Conservation (phyloP, 2,329 filamentous ascomycete genomes). For the Rhinocladiella similis region DNA sequence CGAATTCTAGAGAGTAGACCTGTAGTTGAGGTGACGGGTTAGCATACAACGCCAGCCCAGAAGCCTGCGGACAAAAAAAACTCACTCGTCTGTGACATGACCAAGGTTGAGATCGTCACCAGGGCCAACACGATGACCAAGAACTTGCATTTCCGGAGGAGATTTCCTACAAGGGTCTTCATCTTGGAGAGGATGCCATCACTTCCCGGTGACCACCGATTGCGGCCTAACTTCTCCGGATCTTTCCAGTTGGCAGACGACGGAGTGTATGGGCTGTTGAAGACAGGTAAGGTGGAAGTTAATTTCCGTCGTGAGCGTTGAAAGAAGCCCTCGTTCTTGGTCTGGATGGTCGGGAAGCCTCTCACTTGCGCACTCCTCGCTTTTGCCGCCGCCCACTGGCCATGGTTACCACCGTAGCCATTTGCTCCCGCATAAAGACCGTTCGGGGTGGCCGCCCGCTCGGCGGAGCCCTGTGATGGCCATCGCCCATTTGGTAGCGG, state of each 20-base stretch:
- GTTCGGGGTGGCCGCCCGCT: conserved; percentile 68
- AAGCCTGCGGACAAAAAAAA: not conserved
- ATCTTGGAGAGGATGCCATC: conserved; percentile 37
- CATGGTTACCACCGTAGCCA: conserved; percentile 53
- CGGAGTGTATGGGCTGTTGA: conserved; percentile 44
- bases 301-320: conserved; percentile 78
- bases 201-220: conserved; percentile 53
- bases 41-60: not conserved
- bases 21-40: conserved; percentile 31
- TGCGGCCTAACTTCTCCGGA: conserved; percentile 73
- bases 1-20: conserved; percentile 64
- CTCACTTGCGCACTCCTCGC: conserved; percentile 72
- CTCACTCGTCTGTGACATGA: conserved; percentile 28
- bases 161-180: conserved; percentile 43
- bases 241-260: conserved; percentile 59
- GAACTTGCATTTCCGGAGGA: conserved; percentile 64
- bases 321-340: conserved; percentile 83
- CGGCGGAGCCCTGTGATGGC: conserved; percentile 77
- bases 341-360: conserved; percentile 76
- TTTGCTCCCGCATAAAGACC: conserved; percentile 51
- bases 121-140: conserved; percentile 53
- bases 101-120: conserved; percentile 23
- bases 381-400: conserved; percentile 82
- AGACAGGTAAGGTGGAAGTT: conserved; percentile 75
- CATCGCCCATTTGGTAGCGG: conserved; percentile 82